A percentile compares a stretch with the other conserved stretches of the same genome.
Evolutionary conservation across 176 grass and related monocot species (phyloP).

Genomic region (Zea luxurians): DNA sequence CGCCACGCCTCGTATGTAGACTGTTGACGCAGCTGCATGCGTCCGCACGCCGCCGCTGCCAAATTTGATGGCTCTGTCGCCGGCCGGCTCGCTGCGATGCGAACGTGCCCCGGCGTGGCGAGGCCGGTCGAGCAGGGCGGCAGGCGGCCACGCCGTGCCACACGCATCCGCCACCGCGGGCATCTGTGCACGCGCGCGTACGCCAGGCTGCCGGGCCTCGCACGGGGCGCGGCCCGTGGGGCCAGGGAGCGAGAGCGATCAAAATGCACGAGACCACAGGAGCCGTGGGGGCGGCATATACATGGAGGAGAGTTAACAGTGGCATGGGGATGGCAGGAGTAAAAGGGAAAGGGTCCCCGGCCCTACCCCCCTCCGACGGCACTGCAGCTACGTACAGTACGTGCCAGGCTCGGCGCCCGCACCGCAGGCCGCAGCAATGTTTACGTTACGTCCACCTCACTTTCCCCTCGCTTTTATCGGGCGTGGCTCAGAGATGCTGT

Average conservation of each 20-base stretch:
- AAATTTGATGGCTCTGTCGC: constrained; percentile 34
- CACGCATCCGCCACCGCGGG: not conserved
- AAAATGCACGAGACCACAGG: not conserved
- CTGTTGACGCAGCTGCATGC: constrained; percentile 4
- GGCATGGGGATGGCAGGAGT: not conserved
- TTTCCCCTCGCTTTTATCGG: constrained; percentile 77
- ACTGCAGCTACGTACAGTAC: not conserved
- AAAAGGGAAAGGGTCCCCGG: not conserved
- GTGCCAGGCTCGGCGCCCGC: not conserved
- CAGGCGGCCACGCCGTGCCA: not conserved
- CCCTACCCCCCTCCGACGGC: not conserved
- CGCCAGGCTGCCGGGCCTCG: not conserved
- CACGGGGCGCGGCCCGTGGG: not conserved
- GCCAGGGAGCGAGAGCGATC: not conserved
- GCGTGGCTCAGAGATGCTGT: constrained; percentile 35
- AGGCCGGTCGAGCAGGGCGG: not conserved
- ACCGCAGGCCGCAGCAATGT: not conserved
- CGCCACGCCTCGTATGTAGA: not conserved
- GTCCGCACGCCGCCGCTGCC: constrained; percentile 9
- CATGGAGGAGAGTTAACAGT: not conserved
- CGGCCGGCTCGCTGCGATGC: not conserved
- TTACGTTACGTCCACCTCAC: constrained; percentile 30
- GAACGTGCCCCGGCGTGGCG: not conserved
- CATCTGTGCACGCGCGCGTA: not conserved
- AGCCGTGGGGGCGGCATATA: not conserved